Evolutionary conservation across 1,284 basidiomycete genomes (phyloP), one percentile per base, ranked within the genome.

Genomic region (Fomitiporia mediterranea): DNA sequence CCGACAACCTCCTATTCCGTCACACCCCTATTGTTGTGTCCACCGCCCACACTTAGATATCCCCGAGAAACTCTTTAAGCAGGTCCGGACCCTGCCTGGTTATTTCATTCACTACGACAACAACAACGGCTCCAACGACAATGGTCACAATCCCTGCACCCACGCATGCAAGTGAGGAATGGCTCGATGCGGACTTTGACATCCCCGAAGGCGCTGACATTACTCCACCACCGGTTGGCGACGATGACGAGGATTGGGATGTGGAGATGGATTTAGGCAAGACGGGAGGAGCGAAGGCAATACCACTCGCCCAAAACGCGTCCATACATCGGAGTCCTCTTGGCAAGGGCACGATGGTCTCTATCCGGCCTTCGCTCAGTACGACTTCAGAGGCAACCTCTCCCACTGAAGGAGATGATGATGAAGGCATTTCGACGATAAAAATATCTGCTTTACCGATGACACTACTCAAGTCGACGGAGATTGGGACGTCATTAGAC

Each of bases 141-240:
- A 85, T 85, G 83, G 70, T 76, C 60, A 73, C 82, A 51, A 74
- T 84, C 46, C 82, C 80, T 46, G 80, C 83, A 15, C 84, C 82
- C 23, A 73, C 77, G 50, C 72, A 77, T 64, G 69, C 74, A 48
- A 79, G 79, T 56, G 88, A 91, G 71, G 87, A 90, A 74, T 89
- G 88, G 88, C 77, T 79, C 52, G 88, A 91, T 69, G 84, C 86
- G 58, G 89, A 91, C 71, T 91, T 91, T 66, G 89, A 90, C 67
- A 72, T 91, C 34, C 83, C 84, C 51, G 88, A 91, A 54, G 88
- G 80, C 51, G 79, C 80, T 53, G 74, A 80, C 49, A 78, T 90
- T 52, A 81, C 82, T 62, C 69, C 58, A n/a, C 50, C 81, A 28
- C 76, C 75, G 25, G 74, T 75, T 59, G 70, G 70, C 28, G 75